Conservation (phyloP, 2,329 filamentous ascomycete genomes). For the Colletotrichum cereale region DNA sequence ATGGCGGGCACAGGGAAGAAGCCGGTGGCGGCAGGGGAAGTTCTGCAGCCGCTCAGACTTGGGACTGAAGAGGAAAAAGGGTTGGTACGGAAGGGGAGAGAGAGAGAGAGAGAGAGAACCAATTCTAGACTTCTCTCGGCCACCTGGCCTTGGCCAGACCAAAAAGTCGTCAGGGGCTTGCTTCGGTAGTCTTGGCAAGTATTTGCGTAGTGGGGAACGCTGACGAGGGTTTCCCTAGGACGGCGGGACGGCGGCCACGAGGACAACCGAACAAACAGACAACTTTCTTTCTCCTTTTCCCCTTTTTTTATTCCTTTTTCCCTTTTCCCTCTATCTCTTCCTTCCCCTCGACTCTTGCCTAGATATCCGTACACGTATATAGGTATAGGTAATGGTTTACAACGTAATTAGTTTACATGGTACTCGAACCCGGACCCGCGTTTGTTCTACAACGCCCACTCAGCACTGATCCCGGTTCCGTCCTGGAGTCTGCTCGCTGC, state of each 20-base stretch:
- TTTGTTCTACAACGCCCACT: neutral
- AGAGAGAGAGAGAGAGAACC: neutral
- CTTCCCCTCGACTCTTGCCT: neutral
- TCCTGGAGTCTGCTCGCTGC: neutral
- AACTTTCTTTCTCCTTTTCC: neutral
- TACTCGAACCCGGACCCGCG: neutral
- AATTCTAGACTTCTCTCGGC: neutral
- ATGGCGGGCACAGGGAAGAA: conserved; percentile 19
- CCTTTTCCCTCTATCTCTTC: too few relatives aligned
- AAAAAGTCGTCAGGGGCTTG: conserved; percentile 28
- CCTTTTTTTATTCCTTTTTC: neutral
- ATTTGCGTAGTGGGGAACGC: neutral
- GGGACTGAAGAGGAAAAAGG: conserved; percentile 4
- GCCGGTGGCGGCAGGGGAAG: conserved; percentile 24
- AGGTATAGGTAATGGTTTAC: neutral
- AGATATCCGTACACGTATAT: too few relatives aligned
- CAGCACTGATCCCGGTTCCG: neutral
- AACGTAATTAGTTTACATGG: neutral
- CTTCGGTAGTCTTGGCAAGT: conserved; percentile 21
- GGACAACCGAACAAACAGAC: neutral
- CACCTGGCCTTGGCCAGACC: neutral
- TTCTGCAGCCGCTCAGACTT: conserved; percentile 18
- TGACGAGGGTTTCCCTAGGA: conserved; percentile 14
- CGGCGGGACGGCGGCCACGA: conserved; percentile 1
- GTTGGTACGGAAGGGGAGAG: neutral